Percentiles rank a stretch among this genome's conserved stretches.
phyloP scores from a whole-genome alignment of 352 stramenopile species.

The Phytophthora multivora region DNA sequence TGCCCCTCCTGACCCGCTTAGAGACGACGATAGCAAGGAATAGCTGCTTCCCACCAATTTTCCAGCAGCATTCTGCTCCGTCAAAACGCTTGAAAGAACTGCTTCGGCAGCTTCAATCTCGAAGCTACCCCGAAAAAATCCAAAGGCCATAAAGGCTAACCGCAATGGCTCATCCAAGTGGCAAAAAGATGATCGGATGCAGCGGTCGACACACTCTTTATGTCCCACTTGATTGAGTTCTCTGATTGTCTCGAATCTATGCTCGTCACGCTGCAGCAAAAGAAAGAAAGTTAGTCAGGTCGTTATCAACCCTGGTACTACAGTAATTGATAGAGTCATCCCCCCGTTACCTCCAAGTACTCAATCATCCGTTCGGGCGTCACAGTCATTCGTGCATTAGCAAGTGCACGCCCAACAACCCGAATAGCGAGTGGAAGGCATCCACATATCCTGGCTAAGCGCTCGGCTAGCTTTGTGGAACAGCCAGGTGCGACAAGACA shows the following conservation, averaged over 20 bases:
- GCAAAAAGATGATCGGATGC: conserved; percentile 83
- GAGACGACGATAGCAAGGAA: conserved; percentile 35
- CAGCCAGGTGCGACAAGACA: conserved; percentile 71
- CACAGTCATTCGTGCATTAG: conserved; percentile 74
- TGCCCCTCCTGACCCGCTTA: conserved; percentile 17
- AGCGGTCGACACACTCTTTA: conserved; percentile 81
- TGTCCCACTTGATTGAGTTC: conserved; percentile 77
- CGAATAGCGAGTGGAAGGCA: conserved; percentile 84
- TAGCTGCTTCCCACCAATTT: conserved; percentile 19
- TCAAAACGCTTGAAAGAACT: conserved; percentile 61
- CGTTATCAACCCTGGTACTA: background rate
- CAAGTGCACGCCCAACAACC: conserved; percentile 74
- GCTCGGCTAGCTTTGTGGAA: conserved; percentile 60
- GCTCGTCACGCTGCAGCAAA: conserved; percentile 52
- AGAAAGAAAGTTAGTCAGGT: conserved; percentile 1
- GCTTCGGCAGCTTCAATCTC: conserved; percentile 71
- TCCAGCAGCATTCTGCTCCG: conserved; percentile 15
- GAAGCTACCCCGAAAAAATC: conserved; percentile 83
- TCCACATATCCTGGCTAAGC: conserved; percentile 73
- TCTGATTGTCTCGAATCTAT: conserved; percentile 74
- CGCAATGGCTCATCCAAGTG: conserved; percentile 71
- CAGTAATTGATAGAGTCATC: background rate
- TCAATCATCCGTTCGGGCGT: conserved; percentile 84
- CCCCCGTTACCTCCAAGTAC: conserved; percentile 57
- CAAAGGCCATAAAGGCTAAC: conserved; percentile 84